Conservation (phyloP, 768 basidiomycete species). For the Russula abietina region DNA sequence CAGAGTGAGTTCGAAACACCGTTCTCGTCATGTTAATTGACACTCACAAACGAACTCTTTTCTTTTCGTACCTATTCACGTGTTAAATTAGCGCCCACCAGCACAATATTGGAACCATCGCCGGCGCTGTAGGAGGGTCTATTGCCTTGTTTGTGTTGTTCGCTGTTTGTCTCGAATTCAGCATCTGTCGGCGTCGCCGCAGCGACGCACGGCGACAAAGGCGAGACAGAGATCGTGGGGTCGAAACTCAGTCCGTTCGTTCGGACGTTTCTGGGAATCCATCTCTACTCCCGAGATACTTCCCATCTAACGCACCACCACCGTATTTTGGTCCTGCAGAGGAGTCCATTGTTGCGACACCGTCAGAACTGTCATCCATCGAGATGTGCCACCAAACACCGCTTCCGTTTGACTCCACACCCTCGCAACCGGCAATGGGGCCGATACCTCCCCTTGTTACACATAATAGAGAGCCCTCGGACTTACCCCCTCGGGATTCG, state of each 20-base stretch:
- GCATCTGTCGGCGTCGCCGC: constrained; percentile 44
- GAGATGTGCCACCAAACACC: constrained; percentile 26
- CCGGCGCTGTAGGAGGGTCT: constrained; percentile 38
- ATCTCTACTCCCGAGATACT: constrained; percentile 41
- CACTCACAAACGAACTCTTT: constrained; percentile 21
- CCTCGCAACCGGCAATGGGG: neutral
- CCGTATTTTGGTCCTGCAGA: constrained; percentile 31
- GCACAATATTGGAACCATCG: constrained; percentile 39
- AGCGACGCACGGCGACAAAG: constrained; percentile 39
- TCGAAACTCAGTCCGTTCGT: constrained; percentile 28
- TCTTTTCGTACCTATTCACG: neutral
- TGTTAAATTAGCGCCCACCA: neutral
- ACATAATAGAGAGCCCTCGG: constrained; percentile 24
- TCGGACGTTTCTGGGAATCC: constrained; percentile 34
- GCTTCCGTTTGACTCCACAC: constrained; percentile 19
- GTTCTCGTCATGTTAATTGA: neutral
- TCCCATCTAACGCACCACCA: constrained; percentile 43
- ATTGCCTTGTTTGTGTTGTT: constrained; percentile 46
- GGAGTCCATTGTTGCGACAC: constrained; percentile 23
- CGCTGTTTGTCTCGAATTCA: constrained; percentile 44
- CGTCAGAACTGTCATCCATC: constrained; percentile 20
- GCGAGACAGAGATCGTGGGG: constrained; percentile 24
- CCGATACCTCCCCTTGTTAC: constrained; percentile 14
- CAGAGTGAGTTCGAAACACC: neutral
- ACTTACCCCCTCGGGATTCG: constrained; percentile 28